Conservation (phyloP, 768 basidiomycete genomes). For the Kwoniella sp. region DNA sequence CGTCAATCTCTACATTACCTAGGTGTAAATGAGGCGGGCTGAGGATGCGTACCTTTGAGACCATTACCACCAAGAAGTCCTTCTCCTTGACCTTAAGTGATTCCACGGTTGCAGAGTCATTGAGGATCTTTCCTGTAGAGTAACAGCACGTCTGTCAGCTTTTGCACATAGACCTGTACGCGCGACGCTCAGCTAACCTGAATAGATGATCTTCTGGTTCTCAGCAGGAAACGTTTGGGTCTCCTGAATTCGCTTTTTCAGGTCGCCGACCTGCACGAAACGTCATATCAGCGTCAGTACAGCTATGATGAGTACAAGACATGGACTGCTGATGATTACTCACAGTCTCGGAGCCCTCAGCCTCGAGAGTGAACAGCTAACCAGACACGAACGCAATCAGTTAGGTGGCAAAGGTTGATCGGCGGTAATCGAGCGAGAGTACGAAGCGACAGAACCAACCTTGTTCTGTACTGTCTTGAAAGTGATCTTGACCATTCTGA, state of each 20-base stretch:
- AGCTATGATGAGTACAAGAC: no score
- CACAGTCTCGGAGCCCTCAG: slow-evolving; percentile 70
- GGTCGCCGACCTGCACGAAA: slow-evolving; percentile 60
- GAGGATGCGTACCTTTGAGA: slow-evolving; percentile 73
- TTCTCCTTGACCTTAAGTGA: slow-evolving; percentile 95
- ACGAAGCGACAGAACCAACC: slow-evolving; percentile 39
- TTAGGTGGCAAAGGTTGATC: slow-evolving; percentile 22
- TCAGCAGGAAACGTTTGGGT: slow-evolving; percentile 73
- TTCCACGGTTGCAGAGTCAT: slow-evolving; percentile 83
- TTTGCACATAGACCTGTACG: no score
- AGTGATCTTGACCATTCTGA: slow-evolving; percentile 76
- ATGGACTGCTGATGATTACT: slow-evolving; percentile 11
- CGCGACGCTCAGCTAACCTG: slow-evolving; percentile 63
- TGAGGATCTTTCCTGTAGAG: slow-evolving; percentile 78
- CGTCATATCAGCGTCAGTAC: neutral
- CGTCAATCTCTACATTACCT: neutral
- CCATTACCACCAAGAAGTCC: slow-evolving; percentile 99
- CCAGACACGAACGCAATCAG: slow-evolving; percentile 4
- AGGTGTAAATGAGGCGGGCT: neutral
- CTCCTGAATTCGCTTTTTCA: slow-evolving; percentile 82
- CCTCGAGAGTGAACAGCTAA: slow-evolving; percentile 81
- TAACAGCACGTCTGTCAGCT: neutral
- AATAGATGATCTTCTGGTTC: slow-evolving; percentile 90
- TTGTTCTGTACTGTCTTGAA: slow-evolving; percentile 92
- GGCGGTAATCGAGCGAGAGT: no score